Conservation (phyloP, 2,329 filamentous ascomycete species). For the Gaeumannomyces tritici region DNA sequence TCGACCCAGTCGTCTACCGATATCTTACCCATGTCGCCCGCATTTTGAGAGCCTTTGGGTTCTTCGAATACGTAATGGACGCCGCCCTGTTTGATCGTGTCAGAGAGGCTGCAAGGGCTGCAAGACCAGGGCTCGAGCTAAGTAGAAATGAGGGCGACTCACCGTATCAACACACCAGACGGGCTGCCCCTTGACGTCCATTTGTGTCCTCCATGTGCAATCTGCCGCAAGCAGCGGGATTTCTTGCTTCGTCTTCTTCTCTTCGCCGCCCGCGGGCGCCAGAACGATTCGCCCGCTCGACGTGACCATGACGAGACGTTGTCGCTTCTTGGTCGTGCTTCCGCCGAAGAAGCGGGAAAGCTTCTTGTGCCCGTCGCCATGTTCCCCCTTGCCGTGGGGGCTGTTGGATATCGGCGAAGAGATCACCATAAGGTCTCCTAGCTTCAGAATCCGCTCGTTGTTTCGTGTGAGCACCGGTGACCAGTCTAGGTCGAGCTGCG, state of each 20-base stretch:
- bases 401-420: slow-evolving; percentile 69
- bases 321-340: slow-evolving; percentile 83
- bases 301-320: slow-evolving; percentile 89
- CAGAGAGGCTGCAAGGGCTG: neutral
- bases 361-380: slow-evolving; percentile 67
- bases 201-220: slow-evolving; percentile 68
- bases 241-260: slow-evolving; percentile 91
- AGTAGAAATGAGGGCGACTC: slow-evolving; percentile 32
- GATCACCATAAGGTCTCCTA: slow-evolving; percentile 82
- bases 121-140: neutral
- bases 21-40: slow-evolving; percentile 51
- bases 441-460: slow-evolving; percentile 89
- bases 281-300: slow-evolving; percentile 84
- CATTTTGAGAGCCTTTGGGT: slow-evolving; percentile 57
- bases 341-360: slow-evolving; percentile 90
- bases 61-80: slow-evolving; percentile 93
- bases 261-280: slow-evolving; percentile 83
- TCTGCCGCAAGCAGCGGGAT: slow-evolving; percentile 72
- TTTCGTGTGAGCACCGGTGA: slow-evolving; percentile 83
- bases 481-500: slow-evolving; percentile 96
- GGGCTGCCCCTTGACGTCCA: slow-evolving; percentile 78
- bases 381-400: slow-evolving; percentile 58
- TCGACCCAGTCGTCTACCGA: slow-evolving; percentile 90
- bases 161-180: slow-evolving; percentile 92
- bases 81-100: slow-evolving; percentile 53